Percentiles rank a stretch among this genome's conserved stretches.
Conservation (phyloP, 148 eudicot genomes). For the Fagopyrum esculentum region DNA sequence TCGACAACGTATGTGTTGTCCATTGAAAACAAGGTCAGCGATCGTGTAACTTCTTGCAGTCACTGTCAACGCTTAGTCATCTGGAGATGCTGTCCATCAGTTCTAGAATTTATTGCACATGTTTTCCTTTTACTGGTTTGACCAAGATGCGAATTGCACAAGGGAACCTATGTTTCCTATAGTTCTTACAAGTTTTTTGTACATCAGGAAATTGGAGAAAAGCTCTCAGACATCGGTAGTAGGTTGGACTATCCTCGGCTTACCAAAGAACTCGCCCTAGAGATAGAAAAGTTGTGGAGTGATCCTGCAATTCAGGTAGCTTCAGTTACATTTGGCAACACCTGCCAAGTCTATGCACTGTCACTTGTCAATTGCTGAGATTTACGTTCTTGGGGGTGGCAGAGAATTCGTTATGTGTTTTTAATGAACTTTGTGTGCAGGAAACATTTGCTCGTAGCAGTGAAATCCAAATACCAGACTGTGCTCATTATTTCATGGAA, state of each 20-base stretch:
- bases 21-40: slow-evolving; percentile 54
- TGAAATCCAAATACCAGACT: slow-evolving; percentile 92
- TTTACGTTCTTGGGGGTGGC: background rate
- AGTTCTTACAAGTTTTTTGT: background rate
- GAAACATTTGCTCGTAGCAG: slow-evolving; percentile 73
- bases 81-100: background rate
- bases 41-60: slow-evolving; percentile 2
- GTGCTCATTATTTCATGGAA: slow-evolving; percentile 78
- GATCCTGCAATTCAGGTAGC: slow-evolving; percentile 92
- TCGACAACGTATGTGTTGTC: slow-evolving; percentile 64
- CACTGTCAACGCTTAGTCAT: background rate
- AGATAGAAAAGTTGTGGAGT: slow-evolving; percentile 73
- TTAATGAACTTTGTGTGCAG: slow-evolving; percentile 26
- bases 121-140: background rate
- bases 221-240: slow-evolving; percentile 76
- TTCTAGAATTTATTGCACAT: background rate
- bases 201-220: slow-evolving; percentile 71
- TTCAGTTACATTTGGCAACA: slow-evolving; percentile 10
- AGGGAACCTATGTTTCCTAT: slow-evolving; percentile 2
- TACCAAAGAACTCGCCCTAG: slow-evolving; percentile 58
- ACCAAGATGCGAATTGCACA: background rate
- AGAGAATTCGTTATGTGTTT: background rate
- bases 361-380: background rate
- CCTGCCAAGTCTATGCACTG: background rate
- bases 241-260: slow-evolving; percentile 74